A percentile compares a stretch with the other conserved stretches of the same genome.
Evolutionary conservation across 176 grass and related monocot species (phyloP).

Genomic region (Phoenix dactylifera): DNA sequence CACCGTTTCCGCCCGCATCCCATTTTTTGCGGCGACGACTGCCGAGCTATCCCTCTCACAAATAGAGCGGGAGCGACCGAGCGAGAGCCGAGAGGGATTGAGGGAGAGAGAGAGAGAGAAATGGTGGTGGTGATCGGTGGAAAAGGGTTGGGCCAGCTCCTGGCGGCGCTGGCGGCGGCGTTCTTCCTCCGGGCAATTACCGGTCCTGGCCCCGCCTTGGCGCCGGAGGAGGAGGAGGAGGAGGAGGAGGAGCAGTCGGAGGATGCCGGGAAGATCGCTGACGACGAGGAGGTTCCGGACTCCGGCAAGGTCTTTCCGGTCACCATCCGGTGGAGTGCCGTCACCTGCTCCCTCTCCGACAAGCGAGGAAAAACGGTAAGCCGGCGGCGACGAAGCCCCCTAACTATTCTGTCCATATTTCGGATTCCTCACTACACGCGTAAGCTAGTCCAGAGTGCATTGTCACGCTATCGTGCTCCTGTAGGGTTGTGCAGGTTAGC

Average conservation of each 20-base stretch:
- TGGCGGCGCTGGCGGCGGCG: conserved; percentile 66
- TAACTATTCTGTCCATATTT: neutral
- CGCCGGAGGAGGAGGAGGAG: conserved; percentile 24
- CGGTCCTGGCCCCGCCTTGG: conserved; percentile 44
- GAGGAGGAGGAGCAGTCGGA: conserved; percentile 25
- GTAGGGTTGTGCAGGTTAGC: too few relatives aligned
- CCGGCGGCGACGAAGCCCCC: neutral
- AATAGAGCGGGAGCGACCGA: too few relatives aligned
- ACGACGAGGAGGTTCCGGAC: conserved; percentile 4
- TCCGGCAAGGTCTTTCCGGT: conserved; percentile 37
- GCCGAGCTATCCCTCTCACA: too few relatives aligned
- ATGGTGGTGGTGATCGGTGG: conserved; percentile 32
- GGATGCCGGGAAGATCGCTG: neutral
- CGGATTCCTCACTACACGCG: neutral
- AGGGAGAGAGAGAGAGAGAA: conserved; percentile 16
- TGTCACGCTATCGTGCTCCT: too few relatives aligned
- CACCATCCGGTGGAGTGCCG: conserved; percentile 49
- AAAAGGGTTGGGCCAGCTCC: conserved; percentile 51
- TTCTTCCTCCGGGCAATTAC: conserved; percentile 59
- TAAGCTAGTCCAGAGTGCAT: neutral
- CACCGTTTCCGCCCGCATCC: too few relatives aligned
- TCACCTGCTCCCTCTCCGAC: conserved; percentile 75
- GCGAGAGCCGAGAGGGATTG: neutral
- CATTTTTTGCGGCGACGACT: too few relatives aligned
- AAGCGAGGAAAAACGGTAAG: conserved; percentile 61